These are phyloP conservation scores for Populus hybrid DNA, from an alignment of 441 rosid species.

Conservation along the genomic window DNA sequence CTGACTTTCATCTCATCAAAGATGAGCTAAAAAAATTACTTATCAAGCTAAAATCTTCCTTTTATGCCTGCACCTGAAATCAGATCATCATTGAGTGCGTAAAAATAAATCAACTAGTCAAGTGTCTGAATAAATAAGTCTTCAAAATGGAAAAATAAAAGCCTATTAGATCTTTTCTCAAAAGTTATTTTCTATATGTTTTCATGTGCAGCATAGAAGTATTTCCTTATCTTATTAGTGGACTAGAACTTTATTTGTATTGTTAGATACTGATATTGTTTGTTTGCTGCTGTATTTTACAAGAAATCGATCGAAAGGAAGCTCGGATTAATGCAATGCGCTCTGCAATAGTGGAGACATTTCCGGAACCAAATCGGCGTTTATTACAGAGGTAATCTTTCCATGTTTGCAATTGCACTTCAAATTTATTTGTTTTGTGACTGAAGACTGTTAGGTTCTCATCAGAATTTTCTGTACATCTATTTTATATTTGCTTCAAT, in stretches of 20 bases:
- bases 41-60: background rate
- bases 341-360: conserved; percentile 80
- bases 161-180: background rate
- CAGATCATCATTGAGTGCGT: background rate
- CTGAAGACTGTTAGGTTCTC: conserved; percentile 12
- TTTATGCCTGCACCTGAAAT: background rate
- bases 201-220: background rate
- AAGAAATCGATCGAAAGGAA: conserved; percentile 92
- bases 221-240: background rate
- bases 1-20: background rate
- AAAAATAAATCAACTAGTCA: background rate
- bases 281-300: conserved; percentile 23
- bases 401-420: background rate
- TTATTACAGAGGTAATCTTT: conserved; percentile 70
- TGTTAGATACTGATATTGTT: conserved; percentile 14
- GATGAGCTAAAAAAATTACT: background rate
- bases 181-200: background rate
- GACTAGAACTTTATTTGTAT: background rate
- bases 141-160: background rate
- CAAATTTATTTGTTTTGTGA: conserved; percentile 12
- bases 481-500: conserved; percentile 13
- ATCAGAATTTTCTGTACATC: conserved; percentile 11
- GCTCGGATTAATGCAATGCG: conserved; percentile 77
- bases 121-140: background rate
- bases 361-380: conserved; percentile 98